Percentiles rank a stretch among this genome's conserved stretches.
phyloP scores from a whole-genome alignment of 2,329 filamentous ascomycete species.

The Aureobasidium leucospermi region DNA sequence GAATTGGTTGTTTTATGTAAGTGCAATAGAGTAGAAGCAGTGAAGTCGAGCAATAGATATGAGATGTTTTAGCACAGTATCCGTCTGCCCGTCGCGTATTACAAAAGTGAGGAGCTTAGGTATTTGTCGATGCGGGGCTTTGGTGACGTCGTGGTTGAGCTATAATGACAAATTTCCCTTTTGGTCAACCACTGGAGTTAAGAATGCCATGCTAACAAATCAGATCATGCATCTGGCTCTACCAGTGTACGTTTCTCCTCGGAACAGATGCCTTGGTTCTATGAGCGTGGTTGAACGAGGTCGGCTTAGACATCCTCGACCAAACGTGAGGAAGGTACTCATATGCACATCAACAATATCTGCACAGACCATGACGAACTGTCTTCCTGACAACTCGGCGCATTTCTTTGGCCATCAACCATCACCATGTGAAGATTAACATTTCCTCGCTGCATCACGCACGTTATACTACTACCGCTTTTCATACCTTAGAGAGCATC shows the following conservation, averaged over 20 bases:
- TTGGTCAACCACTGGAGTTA: background rate
- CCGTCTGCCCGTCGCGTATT: background rate
- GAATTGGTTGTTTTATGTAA: background rate
- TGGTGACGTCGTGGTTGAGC: background rate
- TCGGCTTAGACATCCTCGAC: too few relatives aligned
- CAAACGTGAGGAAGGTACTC: background rate
- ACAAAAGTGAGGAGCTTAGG: background rate
- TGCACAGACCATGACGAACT: background rate
- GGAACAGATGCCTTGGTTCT: background rate
- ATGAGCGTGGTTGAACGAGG: too few relatives aligned
- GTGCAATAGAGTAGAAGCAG: background rate
- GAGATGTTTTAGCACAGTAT: background rate
- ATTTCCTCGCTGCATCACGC: conserved; percentile 1
- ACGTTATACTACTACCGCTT: background rate
- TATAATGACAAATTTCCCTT: background rate
- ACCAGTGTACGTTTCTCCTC: background rate
- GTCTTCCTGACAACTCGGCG: background rate
- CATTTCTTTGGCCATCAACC: background rate
- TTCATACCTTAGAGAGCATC: background rate
- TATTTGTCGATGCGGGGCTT: background rate
- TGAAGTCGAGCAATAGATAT: background rate
- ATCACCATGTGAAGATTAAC: background rate
- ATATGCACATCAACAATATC: background rate
- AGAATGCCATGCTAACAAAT: background rate
- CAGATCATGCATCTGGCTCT: background rate